Percentiles rank a stretch among this genome's conserved stretches.
Evolutionary conservation across 1,139 yeast species (phyloP).

Genomic region (Candida tetrigidarum): DNA sequence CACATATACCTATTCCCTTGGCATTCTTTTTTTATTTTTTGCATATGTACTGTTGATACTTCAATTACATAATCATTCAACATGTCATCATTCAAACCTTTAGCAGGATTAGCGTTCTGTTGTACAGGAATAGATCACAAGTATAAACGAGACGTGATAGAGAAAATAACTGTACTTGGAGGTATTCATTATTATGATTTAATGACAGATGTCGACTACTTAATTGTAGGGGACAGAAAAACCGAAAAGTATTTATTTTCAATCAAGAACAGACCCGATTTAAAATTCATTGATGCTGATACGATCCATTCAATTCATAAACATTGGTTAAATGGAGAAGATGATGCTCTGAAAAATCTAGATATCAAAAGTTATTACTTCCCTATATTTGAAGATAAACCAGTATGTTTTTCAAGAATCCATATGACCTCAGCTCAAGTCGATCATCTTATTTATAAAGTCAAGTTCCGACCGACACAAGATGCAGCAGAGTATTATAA

Average conservation of each 20-base stretch:
- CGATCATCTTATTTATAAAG: conserved; percentile 11
- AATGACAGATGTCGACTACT: conserved; percentile 66
- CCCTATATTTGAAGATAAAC: conserved; percentile 51
- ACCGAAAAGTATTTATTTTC: conserved; percentile 74
- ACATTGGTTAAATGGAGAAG: conserved; percentile 59
- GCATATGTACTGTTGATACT: too few species aligned
- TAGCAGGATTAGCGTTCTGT: conserved; percentile 42
- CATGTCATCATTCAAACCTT: conserved; percentile 26
- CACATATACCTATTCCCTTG: too few species aligned
- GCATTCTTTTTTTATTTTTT: neutral
- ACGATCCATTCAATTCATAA: conserved; percentile 49
- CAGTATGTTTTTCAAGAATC: conserved; percentile 59
- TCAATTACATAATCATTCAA: neutral
- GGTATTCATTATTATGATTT: conserved; percentile 64
- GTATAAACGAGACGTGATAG: conserved; percentile 35
- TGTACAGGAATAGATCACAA: conserved; percentile 43
- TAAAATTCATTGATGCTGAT: conserved; percentile 55
- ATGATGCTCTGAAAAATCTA: conserved; percentile 19
- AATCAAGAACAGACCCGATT: conserved; percentile 60
- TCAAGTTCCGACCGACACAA: conserved; percentile 8
- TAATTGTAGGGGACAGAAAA: conserved; percentile 68
- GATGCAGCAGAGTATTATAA: conserved; percentile 28
- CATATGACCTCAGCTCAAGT: conserved; percentile 19
- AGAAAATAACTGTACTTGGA: conserved; percentile 59
- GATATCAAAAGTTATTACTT: conserved; percentile 31